phyloP scores from a whole-genome alignment of 1,284 basidiomycete species.

The Ganoderma lucidum region DNA sequence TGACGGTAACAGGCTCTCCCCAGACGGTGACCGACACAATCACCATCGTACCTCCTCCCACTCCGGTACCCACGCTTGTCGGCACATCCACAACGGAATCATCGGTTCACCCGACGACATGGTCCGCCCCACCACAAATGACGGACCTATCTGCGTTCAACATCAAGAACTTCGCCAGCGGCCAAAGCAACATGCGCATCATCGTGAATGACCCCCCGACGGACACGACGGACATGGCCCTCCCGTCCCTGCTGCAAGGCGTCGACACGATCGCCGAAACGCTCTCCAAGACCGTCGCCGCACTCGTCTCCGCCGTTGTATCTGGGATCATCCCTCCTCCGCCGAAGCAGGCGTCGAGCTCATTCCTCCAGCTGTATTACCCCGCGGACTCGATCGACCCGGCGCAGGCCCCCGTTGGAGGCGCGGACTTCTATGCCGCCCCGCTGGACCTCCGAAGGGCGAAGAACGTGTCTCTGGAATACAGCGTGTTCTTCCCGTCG shows the following conservation, averaged over 20 bases:
- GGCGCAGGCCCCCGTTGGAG: conserved; percentile 61
- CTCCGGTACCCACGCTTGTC: conserved; percentile 25
- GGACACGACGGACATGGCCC: neutral
- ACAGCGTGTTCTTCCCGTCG: conserved; percentile 70
- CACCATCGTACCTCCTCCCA: conserved; percentile 38
- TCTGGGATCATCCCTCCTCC: conserved; percentile 23
- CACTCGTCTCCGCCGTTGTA: conserved; percentile 19
- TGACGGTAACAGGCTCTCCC: conserved; percentile 44
- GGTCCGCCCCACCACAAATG: conserved; percentile 62
- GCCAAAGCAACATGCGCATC: conserved; percentile 64
- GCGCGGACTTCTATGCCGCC: conserved; percentile 73
- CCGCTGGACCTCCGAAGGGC: conserved; percentile 60
- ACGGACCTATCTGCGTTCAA: conserved; percentile 68
- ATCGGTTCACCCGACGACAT: conserved; percentile 40
- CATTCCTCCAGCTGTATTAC: conserved; percentile 64
- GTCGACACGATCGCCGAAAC: neutral
- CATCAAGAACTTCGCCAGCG: conserved; percentile 62
- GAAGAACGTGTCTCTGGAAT: conserved; percentile 61
- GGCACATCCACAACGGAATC: neutral
- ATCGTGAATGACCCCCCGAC: conserved; percentile 54
- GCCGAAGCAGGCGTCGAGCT: conserved; percentile 32
- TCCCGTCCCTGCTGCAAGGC: neutral
- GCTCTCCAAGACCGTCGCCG: conserved; percentile 15
- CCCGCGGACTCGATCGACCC: conserved; percentile 74
- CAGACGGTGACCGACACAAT: conserved; percentile 44